Evolutionary conservation across 495 filamentous ascomycete genomes (phyloP).

Genomic region (Corynascus novoguineensis): DNA sequence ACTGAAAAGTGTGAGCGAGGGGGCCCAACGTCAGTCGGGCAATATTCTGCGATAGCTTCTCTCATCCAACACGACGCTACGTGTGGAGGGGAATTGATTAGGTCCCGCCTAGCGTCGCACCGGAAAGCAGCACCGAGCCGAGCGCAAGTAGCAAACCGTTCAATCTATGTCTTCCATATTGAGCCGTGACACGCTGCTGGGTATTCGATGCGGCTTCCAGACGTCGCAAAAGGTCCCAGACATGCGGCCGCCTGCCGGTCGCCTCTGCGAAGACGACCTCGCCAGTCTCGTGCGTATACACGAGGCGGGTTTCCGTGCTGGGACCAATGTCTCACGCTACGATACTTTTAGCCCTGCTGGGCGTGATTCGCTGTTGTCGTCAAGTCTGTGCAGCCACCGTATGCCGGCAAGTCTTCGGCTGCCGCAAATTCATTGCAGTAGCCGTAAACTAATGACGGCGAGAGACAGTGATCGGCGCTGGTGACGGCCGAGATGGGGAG

Average conservation of each 20-base stretch:
- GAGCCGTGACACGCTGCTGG: constrained; percentile 15
- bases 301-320: constrained; percentile 16
- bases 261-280: constrained; percentile 14
- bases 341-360: constrained; percentile 18
- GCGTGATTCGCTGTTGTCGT: constrained; percentile 15
- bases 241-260: constrained; percentile 9
- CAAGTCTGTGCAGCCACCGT: constrained; percentile 1
- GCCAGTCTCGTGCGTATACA: constrained; percentile 16
- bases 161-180: constrained; percentile 7
- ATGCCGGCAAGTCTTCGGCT: constrained; percentile 18
- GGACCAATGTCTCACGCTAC: constrained; percentile 1
- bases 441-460: constrained; percentile 1
- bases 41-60: constrained; percentile 1
- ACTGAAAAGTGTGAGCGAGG: background rate
- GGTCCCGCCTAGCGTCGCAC: constrained; percentile 10
- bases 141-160: constrained; percentile 1
- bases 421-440: constrained; percentile 22
- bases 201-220: constrained; percentile 18
- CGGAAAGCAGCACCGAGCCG: constrained; percentile 10
- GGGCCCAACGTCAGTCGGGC: constrained; percentile 8
- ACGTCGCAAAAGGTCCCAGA: constrained; percentile 10
- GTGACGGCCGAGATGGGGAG: background rate
- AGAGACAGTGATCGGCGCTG: constrained; percentile 1
- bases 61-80: background rate
- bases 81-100: background rate